phyloP scores from a whole-genome alignment of 495 filamentous ascomycete genomes.

The Penicillium salamii region DNA sequence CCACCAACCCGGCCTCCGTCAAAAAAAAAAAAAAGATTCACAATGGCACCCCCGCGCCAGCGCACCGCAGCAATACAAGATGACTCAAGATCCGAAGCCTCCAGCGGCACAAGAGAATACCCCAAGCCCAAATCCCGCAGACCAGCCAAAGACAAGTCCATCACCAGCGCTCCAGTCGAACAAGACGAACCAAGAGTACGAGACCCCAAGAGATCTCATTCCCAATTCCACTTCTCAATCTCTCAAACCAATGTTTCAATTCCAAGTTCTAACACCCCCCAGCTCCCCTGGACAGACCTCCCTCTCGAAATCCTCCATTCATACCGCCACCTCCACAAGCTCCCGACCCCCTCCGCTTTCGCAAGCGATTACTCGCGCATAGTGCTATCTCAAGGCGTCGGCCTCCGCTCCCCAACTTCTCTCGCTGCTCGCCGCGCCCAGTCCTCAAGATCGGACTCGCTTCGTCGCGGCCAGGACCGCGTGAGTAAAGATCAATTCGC shows the following conservation, averaged over 20 bases:
- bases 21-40: too few relatives aligned
- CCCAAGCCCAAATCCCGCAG: constrained; percentile 33
- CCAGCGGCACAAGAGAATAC: constrained; percentile 49
- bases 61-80: constrained; percentile 42
- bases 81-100: constrained; percentile 55
- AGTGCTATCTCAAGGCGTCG: constrained; percentile 70
- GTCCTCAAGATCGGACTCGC: constrained; percentile 5
- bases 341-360: constrained; percentile 68
- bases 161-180: constrained; percentile 38
- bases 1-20: not conserved
- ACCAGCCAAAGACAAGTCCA: constrained; percentile 27
- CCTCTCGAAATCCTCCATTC: constrained; percentile 69
- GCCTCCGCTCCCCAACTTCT: constrained; percentile 49
- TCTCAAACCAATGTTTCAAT: not conserved
- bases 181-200: constrained; percentile 38
- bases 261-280: not conserved
- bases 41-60: constrained; percentile 49
- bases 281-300: constrained; percentile 78
- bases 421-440: constrained; percentile 42
- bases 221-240: not conserved
- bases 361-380: constrained; percentile 67
- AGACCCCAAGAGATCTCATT: not conserved
- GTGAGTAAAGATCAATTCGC: constrained; percentile 77
- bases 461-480: constrained; percentile 47
- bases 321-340: constrained; percentile 75